Evolutionary conservation across 2,329 filamentous ascomycete species (phyloP), one percentile per base, ranked within the genome.

Genomic region (Curvularia eragrostidis): DNA sequence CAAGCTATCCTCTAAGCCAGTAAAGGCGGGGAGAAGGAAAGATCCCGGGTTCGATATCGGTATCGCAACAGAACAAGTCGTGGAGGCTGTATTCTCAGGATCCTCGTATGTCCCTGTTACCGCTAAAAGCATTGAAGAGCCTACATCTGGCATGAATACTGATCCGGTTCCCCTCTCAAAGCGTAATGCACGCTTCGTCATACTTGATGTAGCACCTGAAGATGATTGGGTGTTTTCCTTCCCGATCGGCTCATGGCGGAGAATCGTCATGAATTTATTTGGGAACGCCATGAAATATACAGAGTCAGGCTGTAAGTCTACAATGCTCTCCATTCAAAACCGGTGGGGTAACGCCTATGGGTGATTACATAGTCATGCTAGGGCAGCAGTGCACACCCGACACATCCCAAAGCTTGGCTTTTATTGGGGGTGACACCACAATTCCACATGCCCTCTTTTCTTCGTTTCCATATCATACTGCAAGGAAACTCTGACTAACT

Each of bases 171-270:
- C 15, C 2, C 48, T 54, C 3, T 23, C 49, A 0, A 63, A 50
- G 15, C 66, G 70, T 8, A 67, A 69, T 23, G 59, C 39, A 6
- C 66, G 69, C 38, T 74, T 66, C 38, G 61, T 74, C 36, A 54
- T 74, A 12, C 61, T 75, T 7, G 71, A 75, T 15, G 12, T 75
- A 12, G 56, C 56, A 9, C 52, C 52, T 24, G 63, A 67, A 32
- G 41, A 67, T 3, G 68, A 74, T 26, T 84, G 82, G 81, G 62
- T 68, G 1, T 81, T 80, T 19, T 70, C 61, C n/a, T 63, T 74
- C 13, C 79, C 83, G 0, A 58, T 69, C 7, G 74, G 75, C 0
- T 67, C 73, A 4, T 76, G 72, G 72, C 69, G 68, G 48, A 58
- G 75, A 32, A 72, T 76, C 18, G 64, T 77, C 15, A 75, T 77